Percentiles rank a stretch among this genome's conserved stretches.
phyloP scores from a whole-genome alignment of 768 basidiomycete genomes.

The Collybia nuda region DNA sequence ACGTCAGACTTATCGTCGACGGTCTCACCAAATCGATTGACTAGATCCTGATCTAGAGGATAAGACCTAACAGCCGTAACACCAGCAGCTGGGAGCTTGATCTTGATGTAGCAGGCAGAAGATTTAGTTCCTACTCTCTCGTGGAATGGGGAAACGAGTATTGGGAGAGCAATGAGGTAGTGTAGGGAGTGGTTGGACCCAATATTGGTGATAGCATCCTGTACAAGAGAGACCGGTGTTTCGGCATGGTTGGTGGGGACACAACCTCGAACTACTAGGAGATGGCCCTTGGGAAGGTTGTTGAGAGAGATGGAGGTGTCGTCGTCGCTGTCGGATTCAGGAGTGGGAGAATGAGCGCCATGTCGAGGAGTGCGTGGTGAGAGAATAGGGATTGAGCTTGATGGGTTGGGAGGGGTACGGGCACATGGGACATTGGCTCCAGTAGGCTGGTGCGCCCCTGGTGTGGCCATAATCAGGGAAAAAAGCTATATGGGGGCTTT shows the following conservation, averaged over 20 bases:
- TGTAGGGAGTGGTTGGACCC: background rate
- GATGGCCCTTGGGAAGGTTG: background rate
- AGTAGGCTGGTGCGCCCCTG: background rate
- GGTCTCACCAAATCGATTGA: no score
- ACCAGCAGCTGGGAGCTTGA: background rate
- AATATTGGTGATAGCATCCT: background rate
- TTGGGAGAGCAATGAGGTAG: background rate
- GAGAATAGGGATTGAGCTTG: background rate
- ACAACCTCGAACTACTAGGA: background rate
- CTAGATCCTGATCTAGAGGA: no score
- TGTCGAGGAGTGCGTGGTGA: background rate
- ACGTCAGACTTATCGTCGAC: no score
- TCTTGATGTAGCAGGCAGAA: background rate
- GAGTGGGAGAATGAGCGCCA: background rate
- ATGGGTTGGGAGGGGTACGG: background rate
- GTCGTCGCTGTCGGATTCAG: background rate
- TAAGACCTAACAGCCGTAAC: no score
- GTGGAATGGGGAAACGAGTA: background rate
- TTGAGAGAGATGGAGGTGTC: background rate
- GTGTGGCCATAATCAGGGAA: background rate
- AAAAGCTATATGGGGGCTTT: background rate
- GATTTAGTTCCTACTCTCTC: background rate
- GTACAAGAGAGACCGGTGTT: background rate
- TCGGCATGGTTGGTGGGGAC: background rate
- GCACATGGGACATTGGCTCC: background rate